Conservation (phyloP, 164 flowering plant species). For the Buxus sempervirens region DNA sequence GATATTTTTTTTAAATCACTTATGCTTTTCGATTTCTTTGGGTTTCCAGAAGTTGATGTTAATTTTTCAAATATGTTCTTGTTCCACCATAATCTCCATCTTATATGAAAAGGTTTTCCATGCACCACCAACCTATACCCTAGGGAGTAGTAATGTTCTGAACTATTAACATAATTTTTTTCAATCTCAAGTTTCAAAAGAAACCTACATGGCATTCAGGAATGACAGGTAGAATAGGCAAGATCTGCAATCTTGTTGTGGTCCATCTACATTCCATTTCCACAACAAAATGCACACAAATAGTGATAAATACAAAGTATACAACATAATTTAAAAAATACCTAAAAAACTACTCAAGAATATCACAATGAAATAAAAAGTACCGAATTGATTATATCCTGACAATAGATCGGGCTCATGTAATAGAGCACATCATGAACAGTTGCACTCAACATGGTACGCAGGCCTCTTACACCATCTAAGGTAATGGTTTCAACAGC, state of each 20-base stretch:
- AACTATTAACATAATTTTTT: neutral
- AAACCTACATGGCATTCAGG: too few relatives aligned
- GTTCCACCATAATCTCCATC: neutral
- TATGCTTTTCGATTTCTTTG: neutral
- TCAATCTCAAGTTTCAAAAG: neutral
- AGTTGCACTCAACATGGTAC: constrained; percentile 87
- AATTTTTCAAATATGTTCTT: neutral
- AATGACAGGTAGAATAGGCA: neutral
- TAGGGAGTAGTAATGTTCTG: neutral
- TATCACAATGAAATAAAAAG: constrained; percentile 1
- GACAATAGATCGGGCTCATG: constrained; percentile 99
- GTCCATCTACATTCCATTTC: neutral
- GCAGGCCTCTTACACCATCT: constrained; percentile 88
- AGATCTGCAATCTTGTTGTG: neutral
- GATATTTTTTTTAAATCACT: neutral
- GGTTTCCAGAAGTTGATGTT: neutral
- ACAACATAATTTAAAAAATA: neutral
- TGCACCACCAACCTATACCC: neutral
- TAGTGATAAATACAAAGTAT: neutral
- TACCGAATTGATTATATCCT: constrained; percentile 93
- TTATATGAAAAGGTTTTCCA: neutral
- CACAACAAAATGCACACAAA: constrained; percentile 11
- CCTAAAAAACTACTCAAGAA: neutral
- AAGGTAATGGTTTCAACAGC: constrained; percentile 87
- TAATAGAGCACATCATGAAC: constrained; percentile 95